phyloP scores from a whole-genome alignment of 495 filamentous ascomycete genomes.

The Bombardia bombarda region DNA sequence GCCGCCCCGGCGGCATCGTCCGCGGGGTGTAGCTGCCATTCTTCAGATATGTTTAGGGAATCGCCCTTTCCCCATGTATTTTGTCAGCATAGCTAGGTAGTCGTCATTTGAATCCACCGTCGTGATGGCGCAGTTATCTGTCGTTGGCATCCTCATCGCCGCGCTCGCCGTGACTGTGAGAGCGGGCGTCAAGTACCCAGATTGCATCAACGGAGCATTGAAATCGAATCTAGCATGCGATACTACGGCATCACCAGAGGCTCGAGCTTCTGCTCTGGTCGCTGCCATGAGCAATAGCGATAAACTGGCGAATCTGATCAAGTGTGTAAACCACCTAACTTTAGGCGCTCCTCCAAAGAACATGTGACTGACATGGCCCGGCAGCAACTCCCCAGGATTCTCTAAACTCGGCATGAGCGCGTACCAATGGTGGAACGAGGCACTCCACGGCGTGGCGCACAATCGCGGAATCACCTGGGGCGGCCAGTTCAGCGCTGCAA shows the following conservation, averaged over 20 bases:
- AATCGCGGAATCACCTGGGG: conserved; percentile 20
- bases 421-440: conserved; percentile 48
- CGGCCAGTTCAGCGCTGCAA: conserved; percentile 32
- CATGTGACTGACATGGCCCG: not conserved
- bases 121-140: not conserved
- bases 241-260: conserved; percentile 30
- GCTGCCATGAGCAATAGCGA: conserved; percentile 33
- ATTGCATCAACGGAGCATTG: conserved; percentile 27
- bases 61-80: not conserved
- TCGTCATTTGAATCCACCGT: not conserved
- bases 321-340: conserved; percentile 16
- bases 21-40: not conserved
- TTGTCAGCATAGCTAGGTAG: not conserved
- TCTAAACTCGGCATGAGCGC: conserved; percentile 31
- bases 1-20: not conserved
- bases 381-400: conserved; percentile 26
- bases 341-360: too few relatives aligned
- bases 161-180: conserved; percentile 1
- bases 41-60: not conserved
- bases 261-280: conserved; percentile 34
- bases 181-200: conserved; percentile 15
- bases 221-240: conserved; percentile 39
- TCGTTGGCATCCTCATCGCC: not conserved
- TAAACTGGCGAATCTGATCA: conserved; percentile 34
- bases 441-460: conserved; percentile 33